Evolutionary conservation across 2,329 filamentous ascomycete species (phyloP).

Genomic region (Teratosphaeria epicoccoides): DNA sequence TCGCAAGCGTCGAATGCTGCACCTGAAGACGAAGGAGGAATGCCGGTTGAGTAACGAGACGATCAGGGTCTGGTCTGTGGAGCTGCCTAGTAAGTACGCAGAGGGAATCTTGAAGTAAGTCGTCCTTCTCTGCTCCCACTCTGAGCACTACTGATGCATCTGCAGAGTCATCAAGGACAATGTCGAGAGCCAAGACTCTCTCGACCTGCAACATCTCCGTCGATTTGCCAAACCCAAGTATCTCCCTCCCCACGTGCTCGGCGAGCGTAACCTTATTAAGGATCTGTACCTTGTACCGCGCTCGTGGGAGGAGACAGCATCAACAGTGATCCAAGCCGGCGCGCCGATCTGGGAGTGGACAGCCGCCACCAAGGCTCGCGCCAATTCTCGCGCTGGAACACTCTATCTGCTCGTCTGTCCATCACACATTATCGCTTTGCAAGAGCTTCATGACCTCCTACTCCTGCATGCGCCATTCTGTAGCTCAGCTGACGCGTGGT

Average conservation of each 20-base stretch:
- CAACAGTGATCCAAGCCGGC: conserved; percentile 21
- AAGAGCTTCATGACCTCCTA: conserved; percentile 40
- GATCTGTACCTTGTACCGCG: conserved; percentile 24
- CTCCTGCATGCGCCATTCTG: conserved; percentile 30
- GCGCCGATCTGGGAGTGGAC: conserved; percentile 41
- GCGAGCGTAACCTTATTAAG: conserved; percentile 23
- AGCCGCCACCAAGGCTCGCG: conserved; percentile 48
- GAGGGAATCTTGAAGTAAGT: conserved; percentile 62
- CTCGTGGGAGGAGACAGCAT: conserved; percentile 21
- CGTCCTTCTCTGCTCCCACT: not conserved
- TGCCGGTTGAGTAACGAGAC: conserved; percentile 39
- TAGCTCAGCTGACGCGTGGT: conserved; percentile 25
- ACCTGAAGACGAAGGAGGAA: conserved; percentile 41
- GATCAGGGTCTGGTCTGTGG: conserved; percentile 57
- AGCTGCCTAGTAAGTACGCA: conserved; percentile 60
- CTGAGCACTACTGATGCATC: not conserved
- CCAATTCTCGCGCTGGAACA: conserved; percentile 31
- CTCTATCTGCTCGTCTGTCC: conserved; percentile 45
- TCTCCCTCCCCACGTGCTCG: conserved; percentile 24
- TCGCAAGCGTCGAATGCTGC: conserved; percentile 23
- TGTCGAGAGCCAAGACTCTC: conserved; percentile 32
- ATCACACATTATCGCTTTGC: conserved; percentile 40
- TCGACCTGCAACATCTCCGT: conserved; percentile 51
- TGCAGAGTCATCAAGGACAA: conserved; percentile 37
- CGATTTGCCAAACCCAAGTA: conserved; percentile 56